Evolutionary conservation across 192 early-diverging fungal genomes (phyloP).

Genomic region (Podila horticola): DNA sequence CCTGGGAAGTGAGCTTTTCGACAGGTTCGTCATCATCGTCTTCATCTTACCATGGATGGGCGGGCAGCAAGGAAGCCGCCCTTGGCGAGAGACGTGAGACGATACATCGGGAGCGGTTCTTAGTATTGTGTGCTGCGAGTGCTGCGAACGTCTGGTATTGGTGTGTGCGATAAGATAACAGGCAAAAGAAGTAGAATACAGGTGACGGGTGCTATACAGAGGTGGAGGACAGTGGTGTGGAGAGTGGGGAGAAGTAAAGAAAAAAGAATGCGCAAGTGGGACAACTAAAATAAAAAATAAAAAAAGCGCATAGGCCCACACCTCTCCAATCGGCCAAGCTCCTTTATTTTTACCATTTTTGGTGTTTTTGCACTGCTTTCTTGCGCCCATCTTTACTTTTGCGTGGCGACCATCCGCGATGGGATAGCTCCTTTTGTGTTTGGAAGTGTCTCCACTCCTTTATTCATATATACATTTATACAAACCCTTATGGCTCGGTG

Average conservation of each 20-base stretch:
- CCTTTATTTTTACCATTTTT: background rate
- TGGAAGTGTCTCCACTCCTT: background rate
- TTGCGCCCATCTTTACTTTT: background rate
- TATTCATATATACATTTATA: background rate
- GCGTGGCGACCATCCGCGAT: too few species aligned
- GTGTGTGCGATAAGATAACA: background rate
- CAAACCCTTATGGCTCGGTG: slow-evolving; percentile 7
- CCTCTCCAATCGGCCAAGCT: background rate
- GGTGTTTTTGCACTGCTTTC: background rate
- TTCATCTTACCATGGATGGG: slow-evolving; percentile 25
- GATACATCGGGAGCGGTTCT: slow-evolving; percentile 30
- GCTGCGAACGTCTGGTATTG: background rate
- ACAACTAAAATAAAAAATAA: slow-evolving; percentile 3
- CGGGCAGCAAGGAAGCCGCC: slow-evolving; percentile 14
- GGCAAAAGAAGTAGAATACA: background rate
- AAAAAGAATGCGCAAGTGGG: slow-evolving; percentile 1
- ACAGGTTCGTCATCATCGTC: background rate
- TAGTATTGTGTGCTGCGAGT: too few species aligned
- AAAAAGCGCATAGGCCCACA: background rate
- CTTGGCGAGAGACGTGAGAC: slow-evolving; percentile 33
- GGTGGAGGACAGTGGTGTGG: background rate
- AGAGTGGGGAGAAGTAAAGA: background rate
- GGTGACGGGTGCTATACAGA: background rate
- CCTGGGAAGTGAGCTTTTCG: background rate
- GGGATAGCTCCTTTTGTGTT: background rate